Base-by-base conservation (phyloP, 2,329 filamentous ascomycete genomes). In the Exophiala mesophila region DNA sequence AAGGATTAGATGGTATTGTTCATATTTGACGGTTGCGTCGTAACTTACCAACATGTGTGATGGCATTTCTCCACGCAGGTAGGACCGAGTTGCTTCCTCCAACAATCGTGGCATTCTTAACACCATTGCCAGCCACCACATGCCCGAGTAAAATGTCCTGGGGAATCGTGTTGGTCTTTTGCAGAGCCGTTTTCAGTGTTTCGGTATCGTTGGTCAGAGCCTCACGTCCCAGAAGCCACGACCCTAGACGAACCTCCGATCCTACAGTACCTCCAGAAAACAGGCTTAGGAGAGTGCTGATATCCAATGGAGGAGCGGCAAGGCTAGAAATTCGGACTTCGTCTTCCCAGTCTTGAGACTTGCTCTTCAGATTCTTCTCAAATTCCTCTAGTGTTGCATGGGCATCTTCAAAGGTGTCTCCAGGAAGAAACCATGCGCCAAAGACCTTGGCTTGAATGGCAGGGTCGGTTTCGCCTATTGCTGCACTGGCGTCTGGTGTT, bases 31-130 rank as follows among this genome's bases (percentile, higher is more conserved):
- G 33, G 23, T 38, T n/a, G 26, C 6, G 20, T 20, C n/a, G 20
- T 7, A 35, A 38, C 46, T 37, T 47, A 47, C 44, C 41, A 8
- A 53, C 26, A 32, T 55, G 61, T 2, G 59, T 39, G 16, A 65
- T 65, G 3, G 61, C 55, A 2, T 33, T 55, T 33, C 59, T 55
- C 64, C 65, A 68, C 1, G 58, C 59, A 0, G 59, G 58, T 20
- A 56, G 47, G 15, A 55, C 58, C 44, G 36, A 53, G 50, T 44
- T 57, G 46, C n/a, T 32, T 9, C 51, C 49, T 9, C 51, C 49
- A 35, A 63, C 54, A 2, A 55, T 46, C 16, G 39, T 59, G 31
- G 57, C 32, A 41, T 59, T 45, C 40, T 49, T 45, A 44, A 66
- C 42, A 40, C 63, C 39, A 32, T 48, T 49, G 47, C 56, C 44